A percentile compares a stretch with the other conserved stretches of the same genome.
Conservation (phyloP, 371 early-diverging fungal genomes). For the Lichtheimia ramosa region DNA sequence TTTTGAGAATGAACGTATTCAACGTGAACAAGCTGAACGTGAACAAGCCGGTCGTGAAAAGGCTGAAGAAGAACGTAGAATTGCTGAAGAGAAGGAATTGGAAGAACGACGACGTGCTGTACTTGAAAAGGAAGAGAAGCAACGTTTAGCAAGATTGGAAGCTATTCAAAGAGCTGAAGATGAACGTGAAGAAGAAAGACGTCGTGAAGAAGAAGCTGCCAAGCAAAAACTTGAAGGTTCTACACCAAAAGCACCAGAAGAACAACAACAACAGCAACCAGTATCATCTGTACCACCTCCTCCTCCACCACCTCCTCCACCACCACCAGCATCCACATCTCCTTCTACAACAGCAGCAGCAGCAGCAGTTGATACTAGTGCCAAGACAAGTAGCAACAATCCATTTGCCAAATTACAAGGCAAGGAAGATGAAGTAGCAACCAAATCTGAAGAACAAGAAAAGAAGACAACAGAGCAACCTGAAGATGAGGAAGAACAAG, state of each 20-base stretch:
- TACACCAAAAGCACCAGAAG: conserved; percentile 5
- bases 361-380: conserved; percentile 6
- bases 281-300: conserved; percentile 7
- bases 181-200: conserved; percentile 22
- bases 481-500: conserved; percentile 12
- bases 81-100: conserved; percentile 11
- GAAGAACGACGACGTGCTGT: conserved; percentile 14
- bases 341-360: conserved; percentile 6
- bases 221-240: neutral
- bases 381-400: conserved; percentile 37
- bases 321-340: conserved; percentile 4
- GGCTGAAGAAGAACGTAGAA: conserved; percentile 21
- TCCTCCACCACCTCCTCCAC: conserved; percentile 15
- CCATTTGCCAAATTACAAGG: conserved; percentile 45
- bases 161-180: conserved; percentile 38
- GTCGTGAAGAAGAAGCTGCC: conserved; percentile 12
- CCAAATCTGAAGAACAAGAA: conserved; percentile 1
- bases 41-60: conserved; percentile 22
- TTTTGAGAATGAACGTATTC: conserved; percentile 9
- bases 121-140: conserved; percentile 27
- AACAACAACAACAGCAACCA: conserved; percentile 10
- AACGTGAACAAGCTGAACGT: conserved; percentile 12
- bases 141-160: conserved; percentile 18
- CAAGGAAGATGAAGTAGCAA: neutral
- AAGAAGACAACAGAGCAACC: too few relatives aligned